Evolutionary conservation across 305 asterid species (phyloP).

Genomic region (Rubia tinctorum): DNA sequence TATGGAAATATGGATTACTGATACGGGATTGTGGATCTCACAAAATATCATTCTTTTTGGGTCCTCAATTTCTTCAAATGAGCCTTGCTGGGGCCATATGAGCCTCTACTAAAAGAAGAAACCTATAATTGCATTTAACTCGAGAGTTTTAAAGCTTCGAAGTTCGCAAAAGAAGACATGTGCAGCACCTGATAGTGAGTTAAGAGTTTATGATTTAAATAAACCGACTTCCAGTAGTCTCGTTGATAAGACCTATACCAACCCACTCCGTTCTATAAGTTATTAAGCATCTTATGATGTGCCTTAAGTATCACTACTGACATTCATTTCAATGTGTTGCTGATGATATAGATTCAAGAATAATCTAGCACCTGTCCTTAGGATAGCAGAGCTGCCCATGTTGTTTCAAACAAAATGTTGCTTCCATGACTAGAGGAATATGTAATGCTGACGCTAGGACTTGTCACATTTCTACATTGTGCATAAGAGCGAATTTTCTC

Average conservation of each 20-base stretch:
- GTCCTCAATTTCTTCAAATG: neutral
- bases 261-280: neutral
- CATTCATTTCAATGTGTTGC: neutral
- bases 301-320: neutral
- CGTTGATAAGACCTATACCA: neutral
- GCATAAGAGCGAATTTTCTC: neutral
- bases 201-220: neutral
- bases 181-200: neutral
- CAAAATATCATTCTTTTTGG: neutral
- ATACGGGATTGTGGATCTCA: neutral
- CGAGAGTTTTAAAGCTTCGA: neutral
- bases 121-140: neutral
- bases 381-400: neutral
- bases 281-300: neutral
- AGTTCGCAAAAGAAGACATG: neutral
- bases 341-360: neutral
- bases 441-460: neutral
- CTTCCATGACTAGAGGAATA: neutral
- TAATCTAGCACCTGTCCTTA: neutral
- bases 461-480: neutral
- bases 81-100: neutral
- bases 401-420: neutral
- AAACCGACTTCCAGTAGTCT: neutral
- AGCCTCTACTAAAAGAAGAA: neutral
- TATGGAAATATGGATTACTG: neutral